Evolutionary conservation across 768 basidiomycete genomes (phyloP).

Genomic region (Trichaptum fuscoviolaceum): DNA sequence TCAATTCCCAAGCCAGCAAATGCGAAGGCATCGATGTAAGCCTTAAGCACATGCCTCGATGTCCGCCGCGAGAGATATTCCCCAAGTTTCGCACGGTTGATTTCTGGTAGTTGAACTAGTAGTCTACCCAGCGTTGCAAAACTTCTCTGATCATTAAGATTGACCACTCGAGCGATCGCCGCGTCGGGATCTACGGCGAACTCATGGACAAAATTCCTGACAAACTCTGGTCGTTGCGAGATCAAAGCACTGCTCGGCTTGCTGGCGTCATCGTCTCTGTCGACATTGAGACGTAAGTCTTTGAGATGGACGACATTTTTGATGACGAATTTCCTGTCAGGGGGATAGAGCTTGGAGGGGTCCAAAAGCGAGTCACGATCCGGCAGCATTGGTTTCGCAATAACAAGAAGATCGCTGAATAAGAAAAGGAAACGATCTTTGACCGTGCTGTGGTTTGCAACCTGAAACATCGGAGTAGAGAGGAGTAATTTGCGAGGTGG

Average conservation of each 20-base stretch:
- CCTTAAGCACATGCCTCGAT: constrained; percentile 70
- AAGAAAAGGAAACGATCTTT: constrained; percentile 96
- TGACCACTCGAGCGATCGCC: constrained; percentile 68
- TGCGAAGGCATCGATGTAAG: constrained; percentile 85
- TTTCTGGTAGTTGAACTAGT: constrained; percentile 77
- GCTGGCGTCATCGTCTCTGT: constrained; percentile 46
- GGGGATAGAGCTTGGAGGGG: constrained; percentile 44
- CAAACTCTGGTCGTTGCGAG: constrained; percentile 22
- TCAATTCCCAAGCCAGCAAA: constrained; percentile 82
- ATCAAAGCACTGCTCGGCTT: constrained; percentile 2
- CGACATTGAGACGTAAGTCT: constrained; percentile 62
- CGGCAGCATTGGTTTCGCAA: constrained; percentile 82
- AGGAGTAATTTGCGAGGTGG: constrained; percentile 83
- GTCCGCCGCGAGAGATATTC: constrained; percentile 74
- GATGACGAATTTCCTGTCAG: constrained; percentile 77
- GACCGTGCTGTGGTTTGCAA: constrained; percentile 88
- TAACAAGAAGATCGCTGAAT: constrained; percentile 92
- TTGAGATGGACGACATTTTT: constrained; percentile 84
- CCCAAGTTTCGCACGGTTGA: constrained; percentile 80
- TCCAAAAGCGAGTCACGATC: constrained; percentile 63
- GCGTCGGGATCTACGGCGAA: constrained; percentile 78
- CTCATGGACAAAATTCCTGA: constrained; percentile 69
- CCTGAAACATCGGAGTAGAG: constrained; percentile 85
- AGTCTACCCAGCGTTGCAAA: constrained; percentile 69
- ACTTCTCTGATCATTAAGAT: constrained; percentile 38